Conservation (phyloP, 2,329 filamentous ascomycete genomes). For the Ambrosiella cleistominuta region DNA sequence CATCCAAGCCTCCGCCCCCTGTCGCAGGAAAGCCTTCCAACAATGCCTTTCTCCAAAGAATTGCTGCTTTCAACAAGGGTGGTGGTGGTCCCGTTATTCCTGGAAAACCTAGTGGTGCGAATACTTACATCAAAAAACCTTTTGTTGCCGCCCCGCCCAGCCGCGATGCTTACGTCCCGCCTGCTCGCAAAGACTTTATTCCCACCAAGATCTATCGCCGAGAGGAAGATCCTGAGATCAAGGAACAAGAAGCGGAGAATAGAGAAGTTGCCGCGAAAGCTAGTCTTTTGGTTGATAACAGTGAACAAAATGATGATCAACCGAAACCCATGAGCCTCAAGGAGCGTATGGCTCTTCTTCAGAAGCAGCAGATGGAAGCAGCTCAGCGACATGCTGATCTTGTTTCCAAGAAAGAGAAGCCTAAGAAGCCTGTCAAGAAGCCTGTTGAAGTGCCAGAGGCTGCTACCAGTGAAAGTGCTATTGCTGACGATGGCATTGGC, state of each 20-base stretch:
- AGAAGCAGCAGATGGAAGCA: slow-evolving; percentile 86
- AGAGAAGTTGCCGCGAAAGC: slow-evolving; percentile 50
- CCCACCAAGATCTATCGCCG: slow-evolving; percentile 63
- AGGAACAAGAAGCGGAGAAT: slow-evolving; percentile 47
- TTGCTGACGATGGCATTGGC: slow-evolving; percentile 29
- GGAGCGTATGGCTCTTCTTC: slow-evolving; percentile 82
- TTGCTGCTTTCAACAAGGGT: slow-evolving; percentile 90
- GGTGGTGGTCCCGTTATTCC: slow-evolving; percentile 74
- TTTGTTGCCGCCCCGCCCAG: slow-evolving; percentile 92
- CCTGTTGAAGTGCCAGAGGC: slow-evolving; percentile 31
- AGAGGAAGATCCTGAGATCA: slow-evolving; percentile 67
- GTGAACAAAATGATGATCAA: slow-evolving; percentile 51
- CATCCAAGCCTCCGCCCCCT: slow-evolving; percentile 30
- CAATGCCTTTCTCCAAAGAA: slow-evolving; percentile 82
- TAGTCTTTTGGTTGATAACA: slow-evolving; percentile 35
- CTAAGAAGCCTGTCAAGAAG: slow-evolving; percentile 55
- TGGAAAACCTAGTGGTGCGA: slow-evolving; percentile 61
- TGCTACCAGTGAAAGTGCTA: slow-evolving; percentile 13
- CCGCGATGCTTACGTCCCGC: slow-evolving; percentile 75
- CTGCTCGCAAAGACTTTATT: slow-evolving; percentile 45
- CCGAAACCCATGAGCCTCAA: slow-evolving; percentile 89
- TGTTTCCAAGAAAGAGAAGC: slow-evolving; percentile 68
- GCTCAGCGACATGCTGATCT: slow-evolving; percentile 66
- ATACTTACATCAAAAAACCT: slow-evolving; percentile 81
- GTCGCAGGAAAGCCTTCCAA: slow-evolving; percentile 53